Percentiles rank a stretch among this genome's conserved stretches.
These are phyloP conservation scores for Pythium guiyangense DNA, from an alignment of 352 stramenopile genomes.

Conservation along the genomic window DNA sequence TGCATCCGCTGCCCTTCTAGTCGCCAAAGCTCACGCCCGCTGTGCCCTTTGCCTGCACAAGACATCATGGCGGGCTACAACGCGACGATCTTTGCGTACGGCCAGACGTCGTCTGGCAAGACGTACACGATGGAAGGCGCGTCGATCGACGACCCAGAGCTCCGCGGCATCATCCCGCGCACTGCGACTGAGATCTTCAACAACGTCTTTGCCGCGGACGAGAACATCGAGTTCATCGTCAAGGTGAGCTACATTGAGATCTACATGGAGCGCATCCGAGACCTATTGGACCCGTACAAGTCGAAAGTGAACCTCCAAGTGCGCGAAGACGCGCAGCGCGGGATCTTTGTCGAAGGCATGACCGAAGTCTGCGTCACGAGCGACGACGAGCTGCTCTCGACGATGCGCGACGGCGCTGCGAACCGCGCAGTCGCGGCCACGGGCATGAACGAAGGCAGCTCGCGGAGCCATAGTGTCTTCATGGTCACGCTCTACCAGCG, in stretches of 20 bases:
- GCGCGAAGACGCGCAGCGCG: constrained; percentile 81
- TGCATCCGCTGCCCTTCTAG: background rate
- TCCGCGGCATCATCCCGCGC: constrained; percentile 86
- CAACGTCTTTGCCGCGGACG: constrained; percentile 79
- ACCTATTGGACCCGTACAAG: constrained; percentile 90
- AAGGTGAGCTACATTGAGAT: constrained; percentile 95
- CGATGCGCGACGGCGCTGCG: constrained; percentile 74
- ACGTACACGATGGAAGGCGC: constrained; percentile 88
- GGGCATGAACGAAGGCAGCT: constrained; percentile 93
- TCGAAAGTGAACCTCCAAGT: constrained; percentile 90
- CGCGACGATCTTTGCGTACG: constrained; percentile 93
- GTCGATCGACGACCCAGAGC: constrained; percentile 82
- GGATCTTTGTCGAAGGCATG: constrained; percentile 93
- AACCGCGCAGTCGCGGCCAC: constrained; percentile 88
- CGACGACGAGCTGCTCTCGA: constrained; percentile 82
- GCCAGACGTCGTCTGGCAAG: constrained; percentile 87
- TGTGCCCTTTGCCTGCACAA: constrained; percentile 8
- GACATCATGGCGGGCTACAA: constrained; percentile 93
- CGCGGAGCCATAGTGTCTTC: constrained; percentile 90
- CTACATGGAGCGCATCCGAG: constrained; percentile 94
- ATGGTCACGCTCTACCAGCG: constrained; percentile 88
- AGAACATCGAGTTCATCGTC: constrained; percentile 92
- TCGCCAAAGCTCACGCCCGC: background rate
- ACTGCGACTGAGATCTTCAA: constrained; percentile 88
- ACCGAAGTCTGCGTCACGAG: constrained; percentile 92